Percentiles rank a stretch among this genome's conserved stretches.
Evolutionary conservation across 108 stramenopile species (phyloP).

Genomic region (Conticribra guillardii): DNA sequence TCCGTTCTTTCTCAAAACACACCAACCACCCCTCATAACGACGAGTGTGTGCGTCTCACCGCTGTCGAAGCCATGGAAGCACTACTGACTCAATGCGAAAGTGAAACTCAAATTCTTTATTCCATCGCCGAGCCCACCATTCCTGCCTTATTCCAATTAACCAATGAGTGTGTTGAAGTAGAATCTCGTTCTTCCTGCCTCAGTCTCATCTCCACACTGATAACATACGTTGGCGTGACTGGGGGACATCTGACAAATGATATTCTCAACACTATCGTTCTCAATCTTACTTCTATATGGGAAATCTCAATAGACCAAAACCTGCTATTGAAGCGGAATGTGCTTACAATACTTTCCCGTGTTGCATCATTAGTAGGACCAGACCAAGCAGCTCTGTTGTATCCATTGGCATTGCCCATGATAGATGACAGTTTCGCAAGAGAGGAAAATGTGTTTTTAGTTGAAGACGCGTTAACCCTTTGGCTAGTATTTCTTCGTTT

Average conservation of each 20-base stretch:
- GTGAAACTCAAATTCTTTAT: conserved; percentile 8
- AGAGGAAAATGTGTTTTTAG: conserved; percentile 44
- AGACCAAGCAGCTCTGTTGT: conserved; percentile 23
- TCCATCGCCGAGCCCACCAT: conserved; percentile 26
- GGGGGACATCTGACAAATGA: conserved; percentile 28
- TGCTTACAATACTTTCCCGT: conserved; percentile 39
- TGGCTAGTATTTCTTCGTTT: conserved; percentile 48
- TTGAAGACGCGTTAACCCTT: conserved; percentile 35
- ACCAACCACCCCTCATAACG: conserved; percentile 11
- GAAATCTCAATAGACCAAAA: conserved; percentile 42
- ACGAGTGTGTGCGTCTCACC: conserved; percentile 34
- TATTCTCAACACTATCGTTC: conserved; percentile 33
- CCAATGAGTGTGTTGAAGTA: conserved; percentile 42
- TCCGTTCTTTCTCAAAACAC: conserved; percentile 17
- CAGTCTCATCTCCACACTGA: conserved; percentile 33
- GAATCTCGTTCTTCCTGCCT: conserved; percentile 43
- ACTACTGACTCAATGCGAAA: conserved; percentile 36
- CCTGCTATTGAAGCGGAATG: conserved; percentile 42
- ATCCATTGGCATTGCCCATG: conserved; percentile 51
- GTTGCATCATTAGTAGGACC: conserved; percentile 40
- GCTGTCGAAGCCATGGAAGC: conserved; percentile 39
- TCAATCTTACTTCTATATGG: conserved; percentile 45
- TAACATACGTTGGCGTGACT: conserved; percentile 23
- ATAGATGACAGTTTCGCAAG: conserved; percentile 45
- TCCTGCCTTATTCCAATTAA: conserved; percentile 30